Evolutionary conservation across 495 filamentous ascomycete genomes (phyloP), one percentile per base, ranked within the genome.

Genomic region (Penicillium cinerascens): DNA sequence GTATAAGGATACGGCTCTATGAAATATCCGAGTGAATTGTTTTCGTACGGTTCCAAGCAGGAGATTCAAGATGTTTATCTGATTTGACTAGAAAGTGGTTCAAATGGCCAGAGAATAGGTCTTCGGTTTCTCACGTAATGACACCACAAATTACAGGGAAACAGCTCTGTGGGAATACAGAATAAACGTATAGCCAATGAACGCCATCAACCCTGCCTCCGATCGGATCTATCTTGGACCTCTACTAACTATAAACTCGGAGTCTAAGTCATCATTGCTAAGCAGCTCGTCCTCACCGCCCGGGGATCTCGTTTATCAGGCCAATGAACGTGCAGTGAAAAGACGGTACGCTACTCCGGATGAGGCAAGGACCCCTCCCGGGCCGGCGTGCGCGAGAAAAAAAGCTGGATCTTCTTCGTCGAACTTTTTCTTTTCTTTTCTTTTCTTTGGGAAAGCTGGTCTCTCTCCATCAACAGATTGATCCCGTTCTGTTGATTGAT

Each of bases 381-480:
- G 44, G 37, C 55, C 47, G 51, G 47, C 52, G 61, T 44, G 57
- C 59, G 52, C 61, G 52, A 51, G 60, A 54, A 51, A 60, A 58
- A 65, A 51, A 65, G 66, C 64, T 68, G 55, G 47, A 60, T 62
- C 59, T 60, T 55, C 53, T 67, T 65, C 59, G 61, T 64, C 68
- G 48, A 64, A 63, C 63, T 67, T 71, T 72, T 72, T 70, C 64
- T 69, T 69, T 58, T 75, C 73, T 65, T 70, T 76, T 76, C 76
- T 73, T 73, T 79, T 74, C 70, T 70, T 75, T 76, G 74, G 74
- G 74, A 77, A 77, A 77, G 74, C 70, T 70, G 69, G 70, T 63
- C 73, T 71, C 74, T 77, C 74, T 73, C 72, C 74, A 73, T 77
- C 74, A 75, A 58, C 74, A 77, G 72, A 73, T 66, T 64, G 64